phyloP scores from a whole-genome alignment of 1,284 basidiomycete species.

The Cutaneotrichosporon arboriforme region DNA sequence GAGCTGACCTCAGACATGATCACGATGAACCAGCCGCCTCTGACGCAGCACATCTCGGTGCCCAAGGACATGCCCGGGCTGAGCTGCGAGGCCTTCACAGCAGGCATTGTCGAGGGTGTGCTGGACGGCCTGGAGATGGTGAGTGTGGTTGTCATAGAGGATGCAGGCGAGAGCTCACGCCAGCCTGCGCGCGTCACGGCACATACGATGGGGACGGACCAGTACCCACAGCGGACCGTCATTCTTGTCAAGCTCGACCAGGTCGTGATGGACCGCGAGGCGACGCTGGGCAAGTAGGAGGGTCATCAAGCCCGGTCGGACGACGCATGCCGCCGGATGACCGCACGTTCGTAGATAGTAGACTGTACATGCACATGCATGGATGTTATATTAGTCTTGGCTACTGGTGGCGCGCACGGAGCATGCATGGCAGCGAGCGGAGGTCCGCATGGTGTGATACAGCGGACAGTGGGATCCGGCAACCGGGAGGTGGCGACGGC shows the following conservation, averaged over 20 bases:
- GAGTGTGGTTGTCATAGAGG: constrained; percentile 43
- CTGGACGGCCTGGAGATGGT: constrained; percentile 93
- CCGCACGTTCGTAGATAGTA: not conserved
- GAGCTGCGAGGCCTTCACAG: constrained; percentile 92
- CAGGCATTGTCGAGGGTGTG: constrained; percentile 94
- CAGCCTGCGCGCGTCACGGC: constrained; percentile 96
- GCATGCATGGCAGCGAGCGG: no score
- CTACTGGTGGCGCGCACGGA: no score
- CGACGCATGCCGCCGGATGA: not conserved
- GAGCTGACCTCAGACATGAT: constrained; percentile 74
- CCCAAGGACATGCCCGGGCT: constrained; percentile 90
- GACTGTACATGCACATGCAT: constrained; percentile 3
- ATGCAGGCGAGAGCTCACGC: constrained; percentile 2
- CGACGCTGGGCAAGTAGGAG: constrained; percentile 55
- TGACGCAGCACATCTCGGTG: constrained; percentile 86
- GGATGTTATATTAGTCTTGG: no score
- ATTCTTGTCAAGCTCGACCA: constrained; percentile 91
- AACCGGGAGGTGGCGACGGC: no score
- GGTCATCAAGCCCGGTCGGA: no score
- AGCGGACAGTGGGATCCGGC: no score
- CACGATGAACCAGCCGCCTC: constrained; percentile 87
- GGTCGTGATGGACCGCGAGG: constrained; percentile 81
- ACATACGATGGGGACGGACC: constrained; percentile 79
- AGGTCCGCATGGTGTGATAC: no score
- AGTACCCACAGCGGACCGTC: constrained; percentile 76